Base-by-base conservation (phyloP, 75 land plant genomes). In the Cryptomeria japonica region DNA sequence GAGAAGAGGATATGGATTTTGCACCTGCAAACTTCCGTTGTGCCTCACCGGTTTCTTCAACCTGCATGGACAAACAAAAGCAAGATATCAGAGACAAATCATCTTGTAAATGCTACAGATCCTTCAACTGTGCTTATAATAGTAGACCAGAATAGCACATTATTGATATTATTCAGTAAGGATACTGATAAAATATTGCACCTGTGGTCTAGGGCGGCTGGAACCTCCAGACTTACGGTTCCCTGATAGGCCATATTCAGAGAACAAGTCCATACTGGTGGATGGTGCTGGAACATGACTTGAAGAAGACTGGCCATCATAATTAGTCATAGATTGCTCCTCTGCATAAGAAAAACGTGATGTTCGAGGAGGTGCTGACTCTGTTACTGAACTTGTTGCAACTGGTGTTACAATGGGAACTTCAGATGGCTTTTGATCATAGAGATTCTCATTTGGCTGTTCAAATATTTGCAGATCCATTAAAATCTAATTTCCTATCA, bases 21-120 rank as follows among this genome's bases (percentile, higher is more conserved):
- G 93, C 93, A 86, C 92, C 89, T 22, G 93, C 93, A 89, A 92
- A 92, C 83, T 92, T 92, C 89, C 75, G 87, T 86, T 92, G 93
- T 64, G 93, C 93, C 88, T 92, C 93, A 76, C 80, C 78, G 68
- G 91, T 92, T 53, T 92, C 93, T 89, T 91, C 91, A 72, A 89
- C 87, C 93, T 92, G 89, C 51, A 28, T 9, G 4, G 1, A 47
- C 25, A 46, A 89, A 70, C 3, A 39, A 80, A 51, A 37, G 56
- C n/a, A 80, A 53, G 28, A 55, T 5, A 36, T 77, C 38, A 76
- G 84, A 28, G 31, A 42, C 42, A 86, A 80, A 77, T 39, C 22
- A 19, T 32, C 34, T 7, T n/a, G 28, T 46, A n/a, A n/a, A 46
- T n/a, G 11, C 46, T 18, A 19, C 46, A 39, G n/a, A 79, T 1